Evolutionary conservation across 2,329 filamentous ascomycete genomes (phyloP), one percentile per base, ranked within the genome.

Genomic region (Pseudogymnoascus sp.): DNA sequence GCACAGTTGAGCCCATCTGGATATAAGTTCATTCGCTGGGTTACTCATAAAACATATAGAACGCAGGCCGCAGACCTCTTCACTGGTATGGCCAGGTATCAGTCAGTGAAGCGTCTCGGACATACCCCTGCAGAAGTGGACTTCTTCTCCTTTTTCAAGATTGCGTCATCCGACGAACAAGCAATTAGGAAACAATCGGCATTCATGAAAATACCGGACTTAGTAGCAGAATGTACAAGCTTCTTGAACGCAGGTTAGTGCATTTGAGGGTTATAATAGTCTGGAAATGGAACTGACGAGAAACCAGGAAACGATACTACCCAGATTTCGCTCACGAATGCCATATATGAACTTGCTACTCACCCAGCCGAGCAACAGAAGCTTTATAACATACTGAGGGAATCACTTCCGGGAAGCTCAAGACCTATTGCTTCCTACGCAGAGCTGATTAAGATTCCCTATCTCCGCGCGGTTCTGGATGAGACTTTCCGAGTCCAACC

Each of bases 241-340:
- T 64, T 66, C 60, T 33, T 67, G 19, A 56, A 66, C 29, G 65
- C 65, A 9, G 65, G 65, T 21, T 17, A 40, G 37, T 40, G 15
- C 37, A 40, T 40, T 40, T 17, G 37, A 40, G 15, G n/a, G 7
- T 40, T 40, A 40, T 15, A 17, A 40, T 40, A 40, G 1, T 15
- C 37, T 7, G 15, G 37, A 40, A 40, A 40, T 15, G 5, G 6
- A 40, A 40, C 37, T 40, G 37, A 40, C n/a, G 37, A 7, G 37
- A 2, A 40, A 40, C 15, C 37, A 40, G 37, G 37, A 40, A 66
- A 63, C 40, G 65, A 67, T 46, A 67, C 65, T 4, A 67, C 65
- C 3, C 64, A 66, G 26, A 65, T 63, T 9, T 63, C 62, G 3
- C 61, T 67, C 19, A 66, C 65, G 9, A 66, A 63, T 19, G 61